Evolutionary conservation across 257 asterid species (phyloP), one percentile per base, ranked within the genome.

Genomic region (Przewalskia tangutica): DNA sequence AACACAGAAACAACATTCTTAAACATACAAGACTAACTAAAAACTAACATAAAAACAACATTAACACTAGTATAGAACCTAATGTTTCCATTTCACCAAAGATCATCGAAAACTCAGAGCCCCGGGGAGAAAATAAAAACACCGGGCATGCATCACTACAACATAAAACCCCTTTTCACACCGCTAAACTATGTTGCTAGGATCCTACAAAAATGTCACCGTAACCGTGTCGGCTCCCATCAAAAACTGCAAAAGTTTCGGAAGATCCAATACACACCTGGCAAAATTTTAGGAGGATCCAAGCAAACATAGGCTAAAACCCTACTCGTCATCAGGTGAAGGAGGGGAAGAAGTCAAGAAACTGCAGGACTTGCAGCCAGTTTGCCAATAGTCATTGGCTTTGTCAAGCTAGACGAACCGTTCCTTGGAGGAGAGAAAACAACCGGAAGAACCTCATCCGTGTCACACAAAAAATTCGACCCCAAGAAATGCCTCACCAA

Each of bases 31-130:
- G 4, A 40, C 9, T 20, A 20, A 20, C 9, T 27, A 27, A 27
- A 27, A 6, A 18, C 18, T 44, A 10, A 14, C 23, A 32, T 5
- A 18, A n/a, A 18, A 46, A 44, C 56, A 44, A 70, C 17, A 8
- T 17, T n/a, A 42, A 10, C 23, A 68, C 8, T 17, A 67, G 6
- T 7, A 71, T 12, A 48, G 59, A 71, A 71, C 42, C 20, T n/a
- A 27, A 66, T 81, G 87, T 84, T 84, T 84, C 44, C 85, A 77
- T 14, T 85, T 85, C 85, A 65, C 83, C 85, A 78, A 77, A 55
- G 83, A 54, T 27, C 13, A 58, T 66, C 53, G 53, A 36, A 38
- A 38, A 0, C 10, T 34, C 14, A 14, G 62, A 65, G 53, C 50
- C 60, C 18, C 6, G 36, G 85, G 85, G 87, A 73, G 80, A 84